Evolutionary conservation across 805 yeast genomes (phyloP), one percentile per base, ranked within the genome.

Genomic region (Starmerella lactis-condensi): DNA sequence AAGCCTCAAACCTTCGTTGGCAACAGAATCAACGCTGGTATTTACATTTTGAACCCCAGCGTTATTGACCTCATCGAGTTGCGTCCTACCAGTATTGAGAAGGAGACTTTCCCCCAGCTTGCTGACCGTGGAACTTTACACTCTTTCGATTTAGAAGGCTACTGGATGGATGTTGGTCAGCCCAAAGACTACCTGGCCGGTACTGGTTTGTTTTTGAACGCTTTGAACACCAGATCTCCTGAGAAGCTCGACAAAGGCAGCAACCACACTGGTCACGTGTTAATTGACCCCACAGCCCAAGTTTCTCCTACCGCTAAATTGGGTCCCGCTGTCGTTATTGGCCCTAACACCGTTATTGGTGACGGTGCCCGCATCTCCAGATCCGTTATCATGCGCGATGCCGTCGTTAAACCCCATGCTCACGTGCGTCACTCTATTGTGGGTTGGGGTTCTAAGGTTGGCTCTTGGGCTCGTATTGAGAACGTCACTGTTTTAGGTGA

Each of bases 141-240:
- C 69, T 83, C 96, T 33, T 89, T 78, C 53, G 99, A 89, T 61
- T 72, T 89, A 54, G 95, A 89, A 67, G 96, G 98, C 45, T 89
- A 73, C 78, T 89, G 99, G 99, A 89, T 89, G 98, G 99, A 89
- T 61, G 95, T 89, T 47, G 99, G 99, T 61, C 99, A 89, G 68
- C 99, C 99, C 69, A 89, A 85, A 72, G 99, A 89, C 63, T 89
- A 82, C 74, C 63, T 89, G 44, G 73, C 93, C 38, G 99, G 99
- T 60, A 79, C 95, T 51, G 72, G 82, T 48, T 65, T 85, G 43
- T 89, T 83, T 69, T 68, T 89, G 58, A 67, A 76, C 56, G 75
- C 96, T 34, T 63, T 82, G 53, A 59, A 85, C 49, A 76, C 76
- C 71, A 79, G 74, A 62, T 54, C 62, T 46, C 77, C 94, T 42